Evolutionary conservation across 1,284 basidiomycete species (phyloP).

Genomic region (Ustilago nuda): DNA sequence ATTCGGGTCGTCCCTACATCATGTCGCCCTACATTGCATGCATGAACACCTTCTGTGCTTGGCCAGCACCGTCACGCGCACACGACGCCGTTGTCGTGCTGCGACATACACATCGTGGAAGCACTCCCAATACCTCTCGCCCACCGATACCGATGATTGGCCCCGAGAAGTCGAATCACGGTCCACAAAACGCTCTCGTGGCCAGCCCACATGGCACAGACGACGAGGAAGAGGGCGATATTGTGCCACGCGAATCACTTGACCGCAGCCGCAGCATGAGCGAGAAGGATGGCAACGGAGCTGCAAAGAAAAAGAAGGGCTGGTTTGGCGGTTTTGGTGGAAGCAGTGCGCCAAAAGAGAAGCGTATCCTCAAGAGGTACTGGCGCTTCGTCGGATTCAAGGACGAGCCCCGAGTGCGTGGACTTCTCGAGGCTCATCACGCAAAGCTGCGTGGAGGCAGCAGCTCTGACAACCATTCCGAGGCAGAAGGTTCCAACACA

Average conservation of each 20-base stretch:
- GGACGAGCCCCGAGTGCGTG: conserved; percentile 59
- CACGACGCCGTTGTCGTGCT: conserved; percentile 69
- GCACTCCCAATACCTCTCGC: conserved; percentile 26
- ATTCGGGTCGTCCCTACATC: conserved; percentile 70
- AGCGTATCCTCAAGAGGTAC: conserved; percentile 64
- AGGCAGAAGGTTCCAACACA: conserved; percentile 8
- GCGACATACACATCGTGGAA: conserved; percentile 53
- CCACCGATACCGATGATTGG: conserved; percentile 36
- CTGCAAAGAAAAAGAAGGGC: conserved; percentile 48
- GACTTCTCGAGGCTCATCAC: conserved; percentile 57
- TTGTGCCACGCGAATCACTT: conserved; percentile 69
- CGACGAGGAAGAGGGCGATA: conserved; percentile 61
- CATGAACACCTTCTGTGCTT: conserved; percentile 70
- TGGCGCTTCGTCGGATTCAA: conserved; percentile 71
- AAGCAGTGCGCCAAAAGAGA: conserved; percentile 52
- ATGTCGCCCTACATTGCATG: conserved; percentile 71
- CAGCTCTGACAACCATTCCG: conserved; percentile 7
- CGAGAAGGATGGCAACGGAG: conserved; percentile 17
- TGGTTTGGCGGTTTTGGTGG: conserved; percentile 59
- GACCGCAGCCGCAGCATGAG: conserved; percentile 29
- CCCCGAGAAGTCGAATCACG: conserved; percentile 45
- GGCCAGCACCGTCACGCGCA: conserved; percentile 67
- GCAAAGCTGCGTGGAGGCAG: conserved; percentile 33
- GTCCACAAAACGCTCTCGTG: conserved; percentile 33
- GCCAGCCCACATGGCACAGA: conserved; percentile 41